Evolutionary conservation across 768 basidiomycete species (phyloP), one percentile per base, ranked within the genome.

Genomic region (Tricholoma terreum): DNA sequence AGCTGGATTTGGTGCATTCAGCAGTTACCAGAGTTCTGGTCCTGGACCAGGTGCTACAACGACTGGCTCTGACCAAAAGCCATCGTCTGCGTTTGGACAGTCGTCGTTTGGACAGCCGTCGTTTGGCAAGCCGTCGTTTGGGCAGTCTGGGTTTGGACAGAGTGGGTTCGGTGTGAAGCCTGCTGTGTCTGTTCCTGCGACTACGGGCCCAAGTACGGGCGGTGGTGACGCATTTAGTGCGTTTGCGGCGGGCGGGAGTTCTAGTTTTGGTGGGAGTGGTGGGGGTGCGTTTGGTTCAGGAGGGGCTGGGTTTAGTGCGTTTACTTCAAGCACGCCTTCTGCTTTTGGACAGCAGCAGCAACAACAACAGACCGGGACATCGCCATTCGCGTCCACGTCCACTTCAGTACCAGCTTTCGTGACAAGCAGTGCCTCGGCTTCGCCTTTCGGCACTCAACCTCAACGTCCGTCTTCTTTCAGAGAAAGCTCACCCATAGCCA

Each of bases 1-100:
- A 3, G 55, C 68, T 45, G 79, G 77, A 2, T 79, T 80, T 59
- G 77, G 78, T 12, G 81, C 79, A 0, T 81, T 83, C 63, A 76
- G 75, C 34, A 74, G 60, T 56, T 55, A 58, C 40, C 15, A 56
- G 33, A 4, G 43, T 59, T 58, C 61, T 43, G 22, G 14, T 58
- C 35, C 60, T 57, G 2, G 21, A 4, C 36, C 49, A 21, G 59
- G 50, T 8, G 52, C 56, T 38, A 60, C 59, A 4, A 19, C 61
- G 17, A 30, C 22, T 17, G 30, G 11, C 19, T 53, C 50, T 17
- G 38, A 42, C 24, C 43, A 24, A 3, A 43, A 54, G 36, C 65
- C 58, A 38, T 49, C 56, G 0, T 70, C 72, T 33, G 68, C 59
- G 2, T 63, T 63, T 34, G 65, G 55, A 49, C 72, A 31, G 21